These are phyloP conservation scores for Jaltomata sinuosa DNA, from an alignment of 257 asterid genomes.

Conservation along the genomic window DNA sequence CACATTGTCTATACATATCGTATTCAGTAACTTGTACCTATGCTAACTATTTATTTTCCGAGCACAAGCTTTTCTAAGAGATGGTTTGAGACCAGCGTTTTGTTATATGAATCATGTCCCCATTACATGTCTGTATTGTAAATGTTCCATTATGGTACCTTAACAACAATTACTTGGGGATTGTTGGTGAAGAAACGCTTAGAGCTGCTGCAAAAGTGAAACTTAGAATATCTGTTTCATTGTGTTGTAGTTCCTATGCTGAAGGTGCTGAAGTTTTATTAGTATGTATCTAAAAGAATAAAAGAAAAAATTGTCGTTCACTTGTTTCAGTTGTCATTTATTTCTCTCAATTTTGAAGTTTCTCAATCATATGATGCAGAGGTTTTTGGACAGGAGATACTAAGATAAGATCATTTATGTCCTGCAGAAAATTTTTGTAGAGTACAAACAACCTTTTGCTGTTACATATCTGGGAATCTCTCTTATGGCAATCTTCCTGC, in stretches of 20 bases:
- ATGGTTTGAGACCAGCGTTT: neutral
- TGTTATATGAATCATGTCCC: neutral
- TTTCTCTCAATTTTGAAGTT: neutral
- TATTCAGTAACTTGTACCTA: neutral
- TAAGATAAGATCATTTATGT: neutral
- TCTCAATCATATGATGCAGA: neutral
- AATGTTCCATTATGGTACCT: neutral
- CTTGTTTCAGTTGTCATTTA: neutral
- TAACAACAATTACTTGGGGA: neutral
- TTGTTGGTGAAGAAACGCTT: neutral
- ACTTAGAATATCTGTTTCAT: neutral
- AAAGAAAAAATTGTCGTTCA: too few species aligned
- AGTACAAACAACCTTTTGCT: conserved; percentile 74
- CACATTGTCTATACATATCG: neutral
- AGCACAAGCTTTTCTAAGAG: neutral
- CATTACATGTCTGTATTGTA: neutral
- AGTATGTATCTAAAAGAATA: neutral
- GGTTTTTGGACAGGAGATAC: neutral
- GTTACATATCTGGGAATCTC: conserved; percentile 72
- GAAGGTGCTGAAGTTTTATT: neutral
- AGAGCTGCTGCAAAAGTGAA: neutral
- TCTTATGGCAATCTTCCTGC: conserved; percentile 63
- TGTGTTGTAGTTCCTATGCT: neutral
- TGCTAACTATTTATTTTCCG: neutral
- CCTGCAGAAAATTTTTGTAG: conserved; percentile 29